phyloP scores from a whole-genome alignment of 331 rosid genomes.

The Spiraea crenata region DNA sequence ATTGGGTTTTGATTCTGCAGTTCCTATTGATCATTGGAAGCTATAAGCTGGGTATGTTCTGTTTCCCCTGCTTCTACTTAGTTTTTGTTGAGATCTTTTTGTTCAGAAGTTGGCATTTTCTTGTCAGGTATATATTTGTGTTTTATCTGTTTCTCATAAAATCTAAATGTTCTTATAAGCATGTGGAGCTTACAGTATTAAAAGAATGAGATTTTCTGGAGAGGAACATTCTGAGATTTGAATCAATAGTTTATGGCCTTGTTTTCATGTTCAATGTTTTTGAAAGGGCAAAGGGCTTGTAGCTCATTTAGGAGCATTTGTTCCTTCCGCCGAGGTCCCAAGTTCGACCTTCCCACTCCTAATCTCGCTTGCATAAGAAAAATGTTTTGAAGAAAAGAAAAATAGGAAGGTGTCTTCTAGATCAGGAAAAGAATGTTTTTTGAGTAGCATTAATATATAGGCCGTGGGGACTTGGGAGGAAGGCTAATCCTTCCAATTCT shows the following conservation, averaged over 20 bases:
- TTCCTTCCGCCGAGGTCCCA: too few species aligned
- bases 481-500: background rate
- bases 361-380: too few species aligned
- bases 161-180: background rate
- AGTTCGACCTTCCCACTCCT: too few species aligned
- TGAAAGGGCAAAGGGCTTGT: too few species aligned
- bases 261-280: too few species aligned
- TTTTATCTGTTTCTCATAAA: background rate
- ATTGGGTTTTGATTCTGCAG: conserved; percentile 46
- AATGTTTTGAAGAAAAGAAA: background rate
- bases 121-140: conserved; percentile 9
- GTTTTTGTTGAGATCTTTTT: conserved; percentile 3
- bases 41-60: conserved; percentile 50
- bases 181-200: background rate
- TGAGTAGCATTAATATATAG: background rate
- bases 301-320: too few species aligned
- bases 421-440: too few species aligned
- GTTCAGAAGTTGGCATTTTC: conserved; percentile 12
- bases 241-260: background rate
- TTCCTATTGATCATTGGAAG: conserved; percentile 41
- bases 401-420: too few species aligned
- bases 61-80: background rate
- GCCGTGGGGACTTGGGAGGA: background rate
- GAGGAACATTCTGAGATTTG: conserved; percentile 9
- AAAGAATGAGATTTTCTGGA: background rate